phyloP scores from a whole-genome alignment of 2,329 filamentous ascomycete genomes.

The Calonectria naviculata region DNA sequence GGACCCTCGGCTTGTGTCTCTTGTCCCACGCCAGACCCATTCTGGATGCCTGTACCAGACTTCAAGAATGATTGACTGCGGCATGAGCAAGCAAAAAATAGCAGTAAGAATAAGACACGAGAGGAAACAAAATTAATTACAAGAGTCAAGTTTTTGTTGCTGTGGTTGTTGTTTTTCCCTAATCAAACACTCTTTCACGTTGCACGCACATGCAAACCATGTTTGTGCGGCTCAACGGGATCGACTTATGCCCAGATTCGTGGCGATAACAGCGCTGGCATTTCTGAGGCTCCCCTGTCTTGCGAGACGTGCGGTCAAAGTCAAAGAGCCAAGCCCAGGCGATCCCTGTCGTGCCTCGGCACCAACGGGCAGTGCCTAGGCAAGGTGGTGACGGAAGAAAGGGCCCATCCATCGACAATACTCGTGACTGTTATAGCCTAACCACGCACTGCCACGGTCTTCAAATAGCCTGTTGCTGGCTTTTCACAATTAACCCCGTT shows the following conservation, averaged over 20 bases:
- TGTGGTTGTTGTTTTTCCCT: not conserved
- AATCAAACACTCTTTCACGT: not conserved
- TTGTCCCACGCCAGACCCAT: not conserved
- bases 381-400: not conserved
- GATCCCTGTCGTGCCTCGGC: slow-evolving; percentile 9
- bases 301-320: not conserved
- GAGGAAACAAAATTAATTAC: not conserved
- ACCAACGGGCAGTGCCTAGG: not conserved
- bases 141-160: not conserved
- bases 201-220: not conserved
- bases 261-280: not conserved
- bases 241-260: slow-evolving; percentile 12
- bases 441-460: not conserved
- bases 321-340: not conserved
- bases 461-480: not conserved
- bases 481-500: not conserved
- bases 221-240: not conserved
- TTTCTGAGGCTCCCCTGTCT: not conserved
- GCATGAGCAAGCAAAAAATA: not conserved
- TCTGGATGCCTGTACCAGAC: not conserved
- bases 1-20: slow-evolving; percentile 14
- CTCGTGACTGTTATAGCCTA: not conserved
- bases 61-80: not conserved
- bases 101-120: not conserved
- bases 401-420: not conserved